Base-by-base conservation (phyloP, 2,329 filamentous ascomycete species). In the Ophiocordyceps unilateralis region DNA sequence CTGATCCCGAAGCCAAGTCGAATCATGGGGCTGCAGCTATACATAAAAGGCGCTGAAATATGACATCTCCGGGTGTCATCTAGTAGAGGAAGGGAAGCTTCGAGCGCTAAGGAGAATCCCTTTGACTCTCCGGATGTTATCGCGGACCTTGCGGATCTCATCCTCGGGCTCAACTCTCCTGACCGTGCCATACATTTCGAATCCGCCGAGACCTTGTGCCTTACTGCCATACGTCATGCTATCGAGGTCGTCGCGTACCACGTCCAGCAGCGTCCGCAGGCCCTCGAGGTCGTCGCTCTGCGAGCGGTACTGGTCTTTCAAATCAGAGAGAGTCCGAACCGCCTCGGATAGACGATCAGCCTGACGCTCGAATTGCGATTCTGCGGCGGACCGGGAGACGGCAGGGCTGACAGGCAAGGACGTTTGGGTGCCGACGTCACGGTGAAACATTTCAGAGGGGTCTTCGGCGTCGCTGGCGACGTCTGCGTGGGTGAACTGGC, bases 341-440 rank as follows among this genome's bases (percentile, higher is more conserved):
- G 78, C 56, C 17, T 57, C 53, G 2, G 56, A 48, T 6, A 78
- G 56, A 14, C 61, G 61, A 14, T 59, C 56, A 9, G 61, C 57
- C 41, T 75, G 69, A 28, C 50, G 51, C 48, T 61, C 60, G 14
- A 57, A 38, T 43, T 55, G 37, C 41, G 58, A 48, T 52, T 62
- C 52, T 2, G 26, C 37, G 19, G 40, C 32, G 19, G 17, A 19
- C 3, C 36, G 8, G 9, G 34, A 9, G 23, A 42, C 40, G 19
- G 49, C 43, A 9, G 51, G 46, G 14, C 47, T 46, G 1, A 49
- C 42, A 42, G 56, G 51, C 39, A 54, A 52, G 20, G 76, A 78
- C 0, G 84, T 91, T 59, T 91, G 84, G 1, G 83, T 83, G 48
- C 82, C 83, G 46, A 85, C 72, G 55, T 91, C 84, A 39, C 83